These are phyloP conservation scores for Cercospora canescens DNA, from an alignment of 2,329 filamentous ascomycete species.

Conservation along the genomic window DNA sequence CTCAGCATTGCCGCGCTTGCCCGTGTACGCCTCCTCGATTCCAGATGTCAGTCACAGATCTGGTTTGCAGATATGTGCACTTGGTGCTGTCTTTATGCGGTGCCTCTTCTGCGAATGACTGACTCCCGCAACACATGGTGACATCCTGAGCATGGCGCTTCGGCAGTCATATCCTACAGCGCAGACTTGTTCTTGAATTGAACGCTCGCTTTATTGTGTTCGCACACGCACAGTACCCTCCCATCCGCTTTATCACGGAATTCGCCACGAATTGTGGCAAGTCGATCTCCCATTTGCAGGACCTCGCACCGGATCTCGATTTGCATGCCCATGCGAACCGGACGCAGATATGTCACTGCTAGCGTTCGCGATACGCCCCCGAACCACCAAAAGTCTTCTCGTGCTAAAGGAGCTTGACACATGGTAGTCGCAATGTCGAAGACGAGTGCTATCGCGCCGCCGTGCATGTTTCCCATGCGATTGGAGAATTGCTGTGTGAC, in stretches of 20 bases:
- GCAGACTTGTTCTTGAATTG: background rate
- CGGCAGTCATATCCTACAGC: background rate
- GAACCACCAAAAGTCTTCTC: background rate
- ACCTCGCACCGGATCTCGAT: background rate
- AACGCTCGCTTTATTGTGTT: background rate
- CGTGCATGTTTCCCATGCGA: background rate
- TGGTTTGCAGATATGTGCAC: no score
- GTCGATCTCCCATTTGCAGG: background rate
- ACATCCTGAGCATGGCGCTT: no score
- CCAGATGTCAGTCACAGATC: no score
- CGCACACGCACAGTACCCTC: background rate
- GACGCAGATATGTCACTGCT: background rate
- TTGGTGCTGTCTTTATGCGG: no score
- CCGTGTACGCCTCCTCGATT: no score
- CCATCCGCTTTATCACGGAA: background rate
- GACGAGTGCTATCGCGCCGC: background rate
- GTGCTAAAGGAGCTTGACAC: background rate
- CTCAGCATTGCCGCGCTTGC: no score
- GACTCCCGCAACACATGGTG: no score
- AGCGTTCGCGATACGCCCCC: background rate
- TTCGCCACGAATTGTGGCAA: background rate
- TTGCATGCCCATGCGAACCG: background rate
- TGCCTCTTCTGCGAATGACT: no score
- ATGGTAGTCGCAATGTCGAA: background rate
- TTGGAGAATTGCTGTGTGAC: background rate